Conservation (phyloP, 768 basidiomycete genomes). For the Harrya chromipes region DNA sequence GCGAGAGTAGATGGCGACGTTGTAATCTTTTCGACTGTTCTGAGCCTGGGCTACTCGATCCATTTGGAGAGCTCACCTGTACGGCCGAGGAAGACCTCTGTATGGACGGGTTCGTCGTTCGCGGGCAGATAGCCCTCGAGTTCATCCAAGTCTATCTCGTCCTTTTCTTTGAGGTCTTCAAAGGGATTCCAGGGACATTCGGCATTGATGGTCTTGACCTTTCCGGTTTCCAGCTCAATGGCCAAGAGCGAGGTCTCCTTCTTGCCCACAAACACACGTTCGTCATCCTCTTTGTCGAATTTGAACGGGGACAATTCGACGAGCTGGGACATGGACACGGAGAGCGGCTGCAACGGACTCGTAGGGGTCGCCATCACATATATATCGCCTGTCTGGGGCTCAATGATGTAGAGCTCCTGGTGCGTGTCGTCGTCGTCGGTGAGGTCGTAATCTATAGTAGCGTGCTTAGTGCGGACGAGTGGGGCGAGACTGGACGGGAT, state of each 20-base stretch:
- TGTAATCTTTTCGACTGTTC: constrained; percentile 62
- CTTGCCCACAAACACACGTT: constrained; percentile 80
- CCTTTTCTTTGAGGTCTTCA: constrained; percentile 46
- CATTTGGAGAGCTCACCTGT: constrained; percentile 45
- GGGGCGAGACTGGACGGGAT: constrained; percentile 61
- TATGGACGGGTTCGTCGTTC: constrained; percentile 26
- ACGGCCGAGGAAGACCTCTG: constrained; percentile 61
- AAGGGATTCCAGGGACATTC: constrained; percentile 78
- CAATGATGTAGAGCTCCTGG: constrained; percentile 87
- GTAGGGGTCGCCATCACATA: constrained; percentile 75
- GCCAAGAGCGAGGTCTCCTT: constrained; percentile 84
- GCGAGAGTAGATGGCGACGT: constrained; percentile 77
- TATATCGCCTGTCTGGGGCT: constrained; percentile 92
- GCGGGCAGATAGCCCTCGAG: constrained; percentile 48
- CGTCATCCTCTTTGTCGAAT: constrained; percentile 54
- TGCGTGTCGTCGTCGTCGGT: constrained; percentile 48
- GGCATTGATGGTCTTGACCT: constrained; percentile 69
- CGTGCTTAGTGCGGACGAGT: constrained; percentile 70
- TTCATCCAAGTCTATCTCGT: constrained; percentile 54
- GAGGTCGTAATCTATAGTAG: constrained; percentile 53
- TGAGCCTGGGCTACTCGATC: not conserved
- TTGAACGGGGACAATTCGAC: constrained; percentile 86
- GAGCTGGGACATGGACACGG: constrained; percentile 88
- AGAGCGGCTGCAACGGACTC: constrained; percentile 79
- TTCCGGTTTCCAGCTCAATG: constrained; percentile 76